phyloP scores from a whole-genome alignment of 148 eudicot species.

The Simmondsia chinensis region DNA sequence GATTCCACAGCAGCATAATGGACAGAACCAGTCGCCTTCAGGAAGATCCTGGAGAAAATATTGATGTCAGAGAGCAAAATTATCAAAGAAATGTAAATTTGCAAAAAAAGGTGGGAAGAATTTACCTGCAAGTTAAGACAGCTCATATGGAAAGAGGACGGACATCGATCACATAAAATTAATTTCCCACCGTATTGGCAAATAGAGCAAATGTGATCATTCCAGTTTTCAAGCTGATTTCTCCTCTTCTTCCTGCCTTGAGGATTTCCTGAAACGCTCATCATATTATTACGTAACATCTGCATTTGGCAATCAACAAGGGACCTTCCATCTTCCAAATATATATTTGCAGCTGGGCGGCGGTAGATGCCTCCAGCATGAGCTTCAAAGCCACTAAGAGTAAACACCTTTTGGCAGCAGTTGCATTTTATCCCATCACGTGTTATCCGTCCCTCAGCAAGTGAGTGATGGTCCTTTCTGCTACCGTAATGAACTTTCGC shows the following conservation, averaged over 20 bases:
- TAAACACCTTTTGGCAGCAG: slow-evolving; percentile 49
- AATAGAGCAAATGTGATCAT: slow-evolving; percentile 74
- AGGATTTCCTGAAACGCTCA: slow-evolving; percentile 12
- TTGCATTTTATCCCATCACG: slow-evolving; percentile 72
- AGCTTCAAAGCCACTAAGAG: slow-evolving; percentile 56
- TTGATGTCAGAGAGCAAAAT: slow-evolving; percentile 5
- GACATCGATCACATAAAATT: slow-evolving; percentile 79
- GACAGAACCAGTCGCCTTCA: slow-evolving; percentile 94
- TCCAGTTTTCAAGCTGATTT: slow-evolving; percentile 14
- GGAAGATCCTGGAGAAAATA: slow-evolving; percentile 51
- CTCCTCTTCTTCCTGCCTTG: slow-evolving; percentile 15
- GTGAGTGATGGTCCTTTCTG: slow-evolving; percentile 11
- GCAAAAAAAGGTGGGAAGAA: neutral
- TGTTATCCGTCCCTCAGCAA: slow-evolving; percentile 48
- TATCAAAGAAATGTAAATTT: neutral
- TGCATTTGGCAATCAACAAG: slow-evolving; percentile 63
- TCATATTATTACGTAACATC: slow-evolving; percentile 18
- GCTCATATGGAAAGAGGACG: slow-evolving; percentile 68
- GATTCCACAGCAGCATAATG: slow-evolving; percentile 78
- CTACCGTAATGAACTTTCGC: slow-evolving; percentile 44
- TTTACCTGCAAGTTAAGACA: slow-evolving; percentile 77
- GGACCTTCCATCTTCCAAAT: slow-evolving; percentile 70
- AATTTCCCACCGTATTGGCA: slow-evolving; percentile 81
- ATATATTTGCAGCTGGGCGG: slow-evolving; percentile 64
- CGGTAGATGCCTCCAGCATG: slow-evolving; percentile 57